Evolutionary conservation across 176 grass and related monocot genomes (phyloP), one percentile per base, ranked within the genome.

Genomic region (Oryza glaberrima): DNA sequence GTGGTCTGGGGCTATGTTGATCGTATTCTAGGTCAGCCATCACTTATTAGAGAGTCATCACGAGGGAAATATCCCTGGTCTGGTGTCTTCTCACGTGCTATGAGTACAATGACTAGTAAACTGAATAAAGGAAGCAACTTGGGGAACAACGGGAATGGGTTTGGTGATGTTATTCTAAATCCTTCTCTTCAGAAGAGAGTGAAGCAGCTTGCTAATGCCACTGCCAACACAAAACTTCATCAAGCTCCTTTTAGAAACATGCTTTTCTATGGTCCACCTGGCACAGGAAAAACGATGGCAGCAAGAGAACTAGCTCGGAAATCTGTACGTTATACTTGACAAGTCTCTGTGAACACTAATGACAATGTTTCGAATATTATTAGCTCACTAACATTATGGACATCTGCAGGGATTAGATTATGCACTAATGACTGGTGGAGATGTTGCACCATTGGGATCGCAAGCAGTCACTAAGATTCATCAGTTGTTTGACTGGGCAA

Each of bases 381-480:
- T 34, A 20, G 67, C 51, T 69, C 32, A 12, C 19, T 87, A 84
- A 84, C 58, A 17, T 70, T 76, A 14, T 71, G 14, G 6, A 9
- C 12, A 71, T 75, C 68, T 84, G 26, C 75, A 98, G 96, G 93
- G 93, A 56, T 86, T 98, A 43, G 93, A 98, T 95, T 98, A 98
- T 86, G 96, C 93, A 70, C 74, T 98, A 80, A 98, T 98, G 96
- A 98, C 93, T 65, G 96, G 96, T 87, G 96, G 96, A 82, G 96
- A 98, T 94, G 96, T 95, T 82, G 96, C 96, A 71, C 91, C 93
- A 22, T 90, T 98, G 60, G 96, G 96, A 83, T 85, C 93, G 69
- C 93, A 98, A 87, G 96, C 96, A 67, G 96, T 98, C 56, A 98
- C 96, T 38, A 98, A 98, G 81, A 95, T 98, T 87, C 96, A 98